Percentiles rank a stretch among this genome's conserved stretches.
These are phyloP conservation scores for Metschnikowia baotianmanensis DNA, from an alignment of 805 yeast species.

Conservation along the genomic window DNA sequence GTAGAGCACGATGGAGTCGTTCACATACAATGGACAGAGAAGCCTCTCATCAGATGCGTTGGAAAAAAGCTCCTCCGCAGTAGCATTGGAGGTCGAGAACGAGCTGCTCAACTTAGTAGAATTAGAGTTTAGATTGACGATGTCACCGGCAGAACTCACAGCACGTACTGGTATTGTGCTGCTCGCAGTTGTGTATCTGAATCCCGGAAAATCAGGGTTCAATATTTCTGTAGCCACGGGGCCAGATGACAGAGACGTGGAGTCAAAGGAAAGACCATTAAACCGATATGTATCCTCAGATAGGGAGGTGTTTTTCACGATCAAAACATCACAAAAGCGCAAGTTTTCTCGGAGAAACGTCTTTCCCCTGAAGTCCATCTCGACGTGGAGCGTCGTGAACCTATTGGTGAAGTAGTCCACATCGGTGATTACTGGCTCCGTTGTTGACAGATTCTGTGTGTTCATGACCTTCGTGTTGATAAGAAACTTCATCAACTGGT, in stretches of 20 bases:
- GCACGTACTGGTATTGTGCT: neutral
- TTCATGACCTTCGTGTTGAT: slow-evolving; percentile 31
- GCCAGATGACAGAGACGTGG: neutral
- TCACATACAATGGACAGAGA: slow-evolving; percentile 37
- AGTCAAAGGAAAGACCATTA: neutral
- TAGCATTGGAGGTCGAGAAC: slow-evolving; percentile 16
- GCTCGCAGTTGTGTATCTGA: neutral
- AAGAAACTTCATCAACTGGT: slow-evolving; percentile 31
- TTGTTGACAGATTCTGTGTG: slow-evolving; percentile 3
- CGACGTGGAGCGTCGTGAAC: slow-evolving; percentile 49
- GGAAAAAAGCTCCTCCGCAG: slow-evolving; percentile 21
- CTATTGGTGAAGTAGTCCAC: slow-evolving; percentile 45
- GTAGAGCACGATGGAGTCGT: slow-evolving; percentile 36
- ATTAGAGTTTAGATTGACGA: neutral
- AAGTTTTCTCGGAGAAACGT: slow-evolving; percentile 36
- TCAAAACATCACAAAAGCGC: slow-evolving; percentile 42
- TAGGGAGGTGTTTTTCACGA: slow-evolving; percentile 35
- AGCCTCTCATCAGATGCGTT: slow-evolving; percentile 28
- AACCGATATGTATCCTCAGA: slow-evolving; percentile 29
- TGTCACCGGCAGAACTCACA: neutral
- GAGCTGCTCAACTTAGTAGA: neutral
- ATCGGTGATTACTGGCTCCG: slow-evolving; percentile 34
- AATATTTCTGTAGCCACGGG: slow-evolving; percentile 4
- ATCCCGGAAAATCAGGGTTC: slow-evolving; percentile 2
- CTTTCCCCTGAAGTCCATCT: slow-evolving; percentile 45